Conservation (phyloP, 139 green algal species). For the Picochlorum sp. region DNA sequence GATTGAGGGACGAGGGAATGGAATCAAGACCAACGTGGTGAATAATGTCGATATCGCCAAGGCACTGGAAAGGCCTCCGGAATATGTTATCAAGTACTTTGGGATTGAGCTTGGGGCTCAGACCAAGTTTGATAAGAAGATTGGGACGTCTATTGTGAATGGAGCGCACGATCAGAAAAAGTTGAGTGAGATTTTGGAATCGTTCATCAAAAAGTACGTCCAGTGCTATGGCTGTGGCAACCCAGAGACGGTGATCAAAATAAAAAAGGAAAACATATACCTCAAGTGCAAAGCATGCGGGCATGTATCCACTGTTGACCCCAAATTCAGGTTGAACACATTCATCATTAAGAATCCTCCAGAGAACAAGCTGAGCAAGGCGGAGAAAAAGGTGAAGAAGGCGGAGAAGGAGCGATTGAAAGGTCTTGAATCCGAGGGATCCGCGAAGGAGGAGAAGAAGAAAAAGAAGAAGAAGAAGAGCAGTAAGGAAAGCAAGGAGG, state of each 20-base stretch:
- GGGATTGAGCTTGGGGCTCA: conserved; percentile 93
- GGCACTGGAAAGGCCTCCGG: conserved; percentile 81
- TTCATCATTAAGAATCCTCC: conserved; percentile 99
- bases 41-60: conserved; percentile 99
- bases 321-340: conserved; percentile 92
- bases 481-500: conserved; percentile 47
- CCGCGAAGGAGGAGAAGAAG: conserved; percentile 60
- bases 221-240: conserved; percentile 98
- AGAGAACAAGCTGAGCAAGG: conserved; percentile 81
- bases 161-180: conserved; percentile 67
- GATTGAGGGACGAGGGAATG: conserved; percentile 96
- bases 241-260: conserved; percentile 91
- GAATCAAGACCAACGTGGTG: conserved; percentile 98
- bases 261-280: conserved; percentile 80
- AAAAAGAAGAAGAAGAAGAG: conserved; percentile 58
- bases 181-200: conserved; percentile 83
- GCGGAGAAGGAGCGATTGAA: conserved; percentile 83
- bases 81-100: conserved; percentile 95
- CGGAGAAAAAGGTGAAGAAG: conserved; percentile 86
- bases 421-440: conserved; percentile 30
- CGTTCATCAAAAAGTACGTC: conserved; percentile 99
- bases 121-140: conserved; percentile 89
- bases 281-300: conserved; percentile 93
- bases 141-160: conserved; percentile 90
- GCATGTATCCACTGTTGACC: conserved; percentile 81